These are phyloP conservation scores for Acer yangbiense DNA, from an alignment of 345 rosid species.

Conservation along the genomic window DNA sequence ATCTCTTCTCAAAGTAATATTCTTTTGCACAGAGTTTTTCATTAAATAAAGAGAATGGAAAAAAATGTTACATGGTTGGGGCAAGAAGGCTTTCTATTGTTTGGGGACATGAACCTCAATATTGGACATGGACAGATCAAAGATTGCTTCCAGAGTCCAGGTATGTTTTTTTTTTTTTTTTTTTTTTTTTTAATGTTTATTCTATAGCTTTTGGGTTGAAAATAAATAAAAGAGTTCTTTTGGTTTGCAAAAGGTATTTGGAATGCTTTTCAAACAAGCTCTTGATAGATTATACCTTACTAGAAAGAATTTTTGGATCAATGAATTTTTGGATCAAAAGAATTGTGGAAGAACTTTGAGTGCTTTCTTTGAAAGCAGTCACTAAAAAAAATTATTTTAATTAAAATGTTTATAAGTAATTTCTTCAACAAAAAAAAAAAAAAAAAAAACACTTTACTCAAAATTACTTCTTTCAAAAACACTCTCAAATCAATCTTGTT, in stretches of 20 bases:
- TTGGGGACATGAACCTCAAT: slow-evolving; percentile 37
- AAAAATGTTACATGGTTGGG: slow-evolving; percentile 40
- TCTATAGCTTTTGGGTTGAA: too few relatives aligned
- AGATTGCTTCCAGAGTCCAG: slow-evolving; percentile 21
- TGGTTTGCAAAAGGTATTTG: too few relatives aligned
- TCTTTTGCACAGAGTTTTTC: slow-evolving; percentile 33
- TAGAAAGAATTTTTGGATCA: background rate
- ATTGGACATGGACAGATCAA: slow-evolving; percentile 30
- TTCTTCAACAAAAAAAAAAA: too few relatives aligned
- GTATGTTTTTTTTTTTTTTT: slow-evolving; percentile 11
- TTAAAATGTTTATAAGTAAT: too few relatives aligned
- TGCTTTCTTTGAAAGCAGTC: background rate
- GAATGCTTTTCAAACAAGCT: too few relatives aligned
- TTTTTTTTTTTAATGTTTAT: too few relatives aligned
- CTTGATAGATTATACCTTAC: background rate
- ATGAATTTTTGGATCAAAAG: background rate
- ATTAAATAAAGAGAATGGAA: slow-evolving; percentile 37
- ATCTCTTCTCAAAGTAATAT: background rate
- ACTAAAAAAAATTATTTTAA: too few relatives aligned
- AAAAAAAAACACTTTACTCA: too few relatives aligned
- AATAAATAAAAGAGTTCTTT: too few relatives aligned
- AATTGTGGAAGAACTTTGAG: background rate
- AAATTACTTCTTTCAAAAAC: too few relatives aligned
- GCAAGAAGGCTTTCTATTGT: slow-evolving; percentile 30
- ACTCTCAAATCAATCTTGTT: too few relatives aligned